Conservation (phyloP, 2,329 filamentous ascomycete species). For the Blastomyces parvus region DNA sequence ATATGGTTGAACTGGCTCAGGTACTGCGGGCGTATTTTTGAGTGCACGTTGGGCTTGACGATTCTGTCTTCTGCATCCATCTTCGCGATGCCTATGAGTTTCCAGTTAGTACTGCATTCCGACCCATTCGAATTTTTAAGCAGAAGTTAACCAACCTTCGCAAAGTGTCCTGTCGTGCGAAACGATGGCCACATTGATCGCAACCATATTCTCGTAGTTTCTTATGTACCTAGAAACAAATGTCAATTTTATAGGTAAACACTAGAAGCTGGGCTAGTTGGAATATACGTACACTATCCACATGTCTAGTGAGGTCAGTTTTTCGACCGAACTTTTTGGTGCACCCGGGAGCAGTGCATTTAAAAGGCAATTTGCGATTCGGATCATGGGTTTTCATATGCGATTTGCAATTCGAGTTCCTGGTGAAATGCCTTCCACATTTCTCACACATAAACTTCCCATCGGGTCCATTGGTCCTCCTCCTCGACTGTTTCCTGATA, state of each 20-base stretch:
- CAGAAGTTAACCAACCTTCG: conserved; percentile 49
- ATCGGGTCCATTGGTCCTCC: conserved; percentile 35
- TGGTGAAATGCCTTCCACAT: conserved; percentile 70
- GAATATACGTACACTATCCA: conserved; percentile 42
- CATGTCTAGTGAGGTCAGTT: conserved; percentile 59
- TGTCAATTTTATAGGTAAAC: conserved; percentile 32
- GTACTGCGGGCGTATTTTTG: neutral
- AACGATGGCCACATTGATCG: conserved; percentile 58
- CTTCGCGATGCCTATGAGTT: conserved; percentile 15
- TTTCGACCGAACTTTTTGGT: conserved; percentile 69
- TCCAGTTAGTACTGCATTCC: neutral
- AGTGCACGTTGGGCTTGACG: conserved; percentile 7
- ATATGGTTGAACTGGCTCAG: neutral
- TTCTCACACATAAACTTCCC: conserved; percentile 63
- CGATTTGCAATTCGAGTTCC: conserved; percentile 78
- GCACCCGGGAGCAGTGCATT: conserved; percentile 57
- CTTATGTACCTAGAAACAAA: conserved; percentile 55
- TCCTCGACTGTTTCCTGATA: conserved; percentile 10
- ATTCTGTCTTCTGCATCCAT: conserved; percentile 16
- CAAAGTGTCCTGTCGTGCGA: conserved; percentile 76
- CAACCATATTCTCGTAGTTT: conserved; percentile 63
- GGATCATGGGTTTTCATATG: conserved; percentile 79
- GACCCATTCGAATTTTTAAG: neutral
- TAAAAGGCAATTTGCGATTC: conserved; percentile 58
- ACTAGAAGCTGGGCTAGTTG: conserved; percentile 18